Percentiles rank a stretch among this genome's conserved stretches.
Conservation (phyloP, 75 land plant genomes). For the Isoetes taiwanensis region DNA sequence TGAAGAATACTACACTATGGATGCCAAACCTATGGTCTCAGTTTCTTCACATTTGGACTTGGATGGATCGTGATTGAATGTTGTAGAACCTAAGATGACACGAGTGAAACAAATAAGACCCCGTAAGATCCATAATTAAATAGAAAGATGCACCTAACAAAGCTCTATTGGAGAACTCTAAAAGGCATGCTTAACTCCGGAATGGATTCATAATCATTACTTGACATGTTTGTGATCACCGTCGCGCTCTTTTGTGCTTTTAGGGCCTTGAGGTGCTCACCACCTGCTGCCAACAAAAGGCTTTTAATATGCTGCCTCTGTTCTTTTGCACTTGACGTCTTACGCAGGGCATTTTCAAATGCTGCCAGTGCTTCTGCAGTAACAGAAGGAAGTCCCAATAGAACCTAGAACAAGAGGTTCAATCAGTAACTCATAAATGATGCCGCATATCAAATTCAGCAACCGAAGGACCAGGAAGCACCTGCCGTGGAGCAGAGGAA, state of each 20-base stretch:
- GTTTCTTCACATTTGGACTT: too few species aligned
- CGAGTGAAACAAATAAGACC: too few species aligned
- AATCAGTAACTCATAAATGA: neutral
- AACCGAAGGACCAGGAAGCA: conserved; percentile 7
- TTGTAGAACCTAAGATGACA: too few species aligned
- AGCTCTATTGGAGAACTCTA: too few species aligned
- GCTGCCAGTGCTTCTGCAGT: conserved; percentile 40
- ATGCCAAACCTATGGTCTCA: too few species aligned
- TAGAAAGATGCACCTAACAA: too few species aligned
- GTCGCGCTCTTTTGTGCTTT: conserved; percentile 56
- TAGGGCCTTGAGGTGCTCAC: conserved; percentile 77
- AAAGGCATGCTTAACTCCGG: too few species aligned
- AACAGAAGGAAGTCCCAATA: conserved; percentile 57
- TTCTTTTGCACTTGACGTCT: conserved; percentile 81
- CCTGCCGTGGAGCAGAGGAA: conserved; percentile 64
- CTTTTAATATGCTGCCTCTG: conserved; percentile 82
- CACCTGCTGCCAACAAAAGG: conserved; percentile 61
- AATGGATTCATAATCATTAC: too few species aligned
- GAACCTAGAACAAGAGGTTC: conserved; percentile 36
- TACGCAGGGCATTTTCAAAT: conserved; percentile 72
- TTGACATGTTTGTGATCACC: conserved; percentile 75
- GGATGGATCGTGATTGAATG: too few species aligned
- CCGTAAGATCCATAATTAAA: too few species aligned
- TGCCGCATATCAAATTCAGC: neutral
- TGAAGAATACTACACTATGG: too few species aligned